Conservation (phyloP, 129 eudicot species). For the Dittrichia graveolens region DNA sequence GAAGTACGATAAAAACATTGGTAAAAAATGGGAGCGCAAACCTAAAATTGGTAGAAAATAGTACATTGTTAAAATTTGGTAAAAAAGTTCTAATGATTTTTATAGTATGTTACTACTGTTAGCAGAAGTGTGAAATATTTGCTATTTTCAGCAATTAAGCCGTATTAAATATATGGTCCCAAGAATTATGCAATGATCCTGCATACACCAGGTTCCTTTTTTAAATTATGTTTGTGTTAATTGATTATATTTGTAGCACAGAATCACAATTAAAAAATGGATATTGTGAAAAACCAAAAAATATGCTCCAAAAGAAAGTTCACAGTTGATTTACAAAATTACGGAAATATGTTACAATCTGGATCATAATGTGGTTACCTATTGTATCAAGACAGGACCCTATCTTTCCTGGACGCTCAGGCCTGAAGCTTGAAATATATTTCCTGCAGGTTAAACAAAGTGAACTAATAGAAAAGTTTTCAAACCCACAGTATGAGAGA, state of each 20-base stretch:
- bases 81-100: not conserved
- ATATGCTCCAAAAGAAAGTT: conserved; percentile 1
- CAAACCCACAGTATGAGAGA: not conserved
- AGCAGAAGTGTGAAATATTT: not conserved
- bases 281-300: not conserved
- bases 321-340: conserved; percentile 2
- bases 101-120: not conserved
- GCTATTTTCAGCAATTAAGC: not conserved
- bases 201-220: too few species aligned
- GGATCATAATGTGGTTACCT: conserved; percentile 46
- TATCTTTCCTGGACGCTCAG: conserved; percentile 62
- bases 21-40: not conserved
- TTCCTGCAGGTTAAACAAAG: conserved; percentile 54
- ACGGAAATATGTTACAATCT: not conserved
- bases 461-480: conserved; percentile 17
- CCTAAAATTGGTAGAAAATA: too few species aligned
- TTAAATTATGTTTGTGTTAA: too few species aligned
- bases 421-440: conserved; percentile 81
- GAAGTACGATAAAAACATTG: not conserved
- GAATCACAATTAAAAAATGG: too few species aligned
- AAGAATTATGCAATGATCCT: too few species aligned
- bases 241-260: too few species aligned
- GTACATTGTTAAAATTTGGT: too few species aligned
- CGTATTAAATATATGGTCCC: too few species aligned
- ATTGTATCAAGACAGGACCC: conserved; percentile 61